Evolutionary conservation across 805 yeast genomes (phyloP), one percentile per base, ranked within the genome.

Genomic region (Ogataea angusta): DNA sequence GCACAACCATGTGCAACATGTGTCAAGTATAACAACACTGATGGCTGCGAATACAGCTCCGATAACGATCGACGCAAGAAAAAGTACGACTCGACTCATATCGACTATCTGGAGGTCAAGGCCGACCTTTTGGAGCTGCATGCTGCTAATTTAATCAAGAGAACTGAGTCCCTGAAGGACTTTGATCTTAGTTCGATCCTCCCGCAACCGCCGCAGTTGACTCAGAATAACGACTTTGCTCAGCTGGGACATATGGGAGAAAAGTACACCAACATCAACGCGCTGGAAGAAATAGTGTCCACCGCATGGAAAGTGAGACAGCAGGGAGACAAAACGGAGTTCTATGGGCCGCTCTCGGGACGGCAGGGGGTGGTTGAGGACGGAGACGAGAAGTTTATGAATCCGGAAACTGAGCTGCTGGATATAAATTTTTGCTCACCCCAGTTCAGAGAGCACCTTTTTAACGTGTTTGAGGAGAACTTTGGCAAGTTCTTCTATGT

Each of bases 331-430:
- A 40, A 48, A 13, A 60, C 64, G 3, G 64, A 56, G 15, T 63
- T 62, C 40, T 63, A 63, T 39, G 68, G 68, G 0, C 68, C 67
- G 3, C 52, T 62, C 2, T 60, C 66, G 1, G 66, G 65, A 3
- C 40, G 66, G 25, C 63, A 59, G 34, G 56, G 57, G 22, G 59
- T 56, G 17, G 24, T 48, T 4, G 38, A 34, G 12, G 19, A 26
- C 5, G 38, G 31, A 8, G 64, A 59, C 33, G 49, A 47, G 13
- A 49, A 43, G 9, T 52, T 43, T 5, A 43, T 42, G 36, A 39
- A 2, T 25, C 34, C 14, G 29, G 23, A 26, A 17, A 24, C 12
- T 29, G 38, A 38, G 21, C 6, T 29, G 27, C 3, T 41, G 13
- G 57, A 53, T 30, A 46, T 47, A 15, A 36, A 36, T 19, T 39